Evolutionary conservation across 2,329 filamentous ascomycete species (phyloP), one percentile per base, ranked within the genome.

Genomic region (Nigrograna mackinnonii): DNA sequence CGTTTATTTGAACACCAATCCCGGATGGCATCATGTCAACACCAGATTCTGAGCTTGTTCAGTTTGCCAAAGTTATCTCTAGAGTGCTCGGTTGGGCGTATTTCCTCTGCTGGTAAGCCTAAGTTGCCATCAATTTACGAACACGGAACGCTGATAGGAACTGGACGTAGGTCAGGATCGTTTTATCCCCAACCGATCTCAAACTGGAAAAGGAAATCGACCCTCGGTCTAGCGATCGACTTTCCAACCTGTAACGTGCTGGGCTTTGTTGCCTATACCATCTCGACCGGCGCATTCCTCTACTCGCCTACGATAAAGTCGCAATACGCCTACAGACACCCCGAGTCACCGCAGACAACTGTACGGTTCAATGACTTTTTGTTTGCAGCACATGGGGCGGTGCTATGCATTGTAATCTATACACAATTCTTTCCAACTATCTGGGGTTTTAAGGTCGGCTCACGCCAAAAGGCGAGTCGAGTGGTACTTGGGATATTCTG

Each of bases 181-280:
- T 97, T 96, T 73, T 97, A 97, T 67, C 91, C 92, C 2, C 94
- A 97, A 66, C 83, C 87, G 5, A 71, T 95, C 47, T 79, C 90
- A 49, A 97, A 96, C 76, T 86, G 79, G 66, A 76, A 76, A 21
- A 85, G 90, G 40, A 82, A 82, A 43, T 87, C 89, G 6, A 96
- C 91, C 4, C 79, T 82, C 16, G 94, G 94, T 30, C 85, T 92
- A 4, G 89, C 90, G 1, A 85, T 95, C 52, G 91, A 96, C 67
- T 96, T 95, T 60, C 90, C 90, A 14, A 78, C 87, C 14, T 77
- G 90, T 56, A 94, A 94, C 69, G 63, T 78, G 28, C 66, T 79
- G 75, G 87, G 89, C 42, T 94, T 92, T 70, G 65, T 79, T 21
- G 81, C 83, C 51, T 96, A 96, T 70, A 78, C 87, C 35, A 73